Evolutionary conservation across 176 grass and related monocot species (phyloP).

Genomic region (Thalia dealbata): DNA sequence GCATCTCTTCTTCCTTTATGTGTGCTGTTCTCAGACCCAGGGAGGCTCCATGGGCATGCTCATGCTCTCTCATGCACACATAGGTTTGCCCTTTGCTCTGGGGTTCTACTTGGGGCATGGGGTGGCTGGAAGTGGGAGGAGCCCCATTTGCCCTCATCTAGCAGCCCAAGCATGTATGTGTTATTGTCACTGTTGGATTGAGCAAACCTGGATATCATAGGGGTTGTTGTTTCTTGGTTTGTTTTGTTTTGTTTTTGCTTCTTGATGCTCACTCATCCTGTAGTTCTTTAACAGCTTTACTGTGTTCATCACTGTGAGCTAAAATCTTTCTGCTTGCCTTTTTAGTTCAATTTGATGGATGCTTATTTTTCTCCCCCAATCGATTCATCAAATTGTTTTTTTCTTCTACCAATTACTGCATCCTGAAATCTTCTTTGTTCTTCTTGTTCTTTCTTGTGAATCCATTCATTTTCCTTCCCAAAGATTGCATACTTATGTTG

Average conservation of each 20-base stretch:
- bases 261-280: constrained; percentile 3
- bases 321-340: not conserved
- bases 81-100: not conserved
- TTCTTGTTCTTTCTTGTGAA: too few species aligned
- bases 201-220: not conserved
- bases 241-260: not conserved
- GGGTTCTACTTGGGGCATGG: not conserved
- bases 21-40: not conserved
- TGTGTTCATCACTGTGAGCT: not conserved
- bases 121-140: not conserved
- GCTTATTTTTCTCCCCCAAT: not conserved
- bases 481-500: too few species aligned
- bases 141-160: not conserved
- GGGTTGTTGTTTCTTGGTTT: not conserved
- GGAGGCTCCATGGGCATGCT: not conserved
- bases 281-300: not conserved
- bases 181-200: constrained; percentile 14
- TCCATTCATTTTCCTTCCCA: too few species aligned
- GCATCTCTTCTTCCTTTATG: not conserved
- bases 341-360: not conserved
- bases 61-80: not conserved
- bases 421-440: too few species aligned
- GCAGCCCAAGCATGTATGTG: not conserved
- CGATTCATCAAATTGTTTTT: too few species aligned
- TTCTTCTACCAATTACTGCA: too few species aligned